phyloP scores from a whole-genome alignment of 441 rosid species.

The Corymbia citriodora region DNA sequence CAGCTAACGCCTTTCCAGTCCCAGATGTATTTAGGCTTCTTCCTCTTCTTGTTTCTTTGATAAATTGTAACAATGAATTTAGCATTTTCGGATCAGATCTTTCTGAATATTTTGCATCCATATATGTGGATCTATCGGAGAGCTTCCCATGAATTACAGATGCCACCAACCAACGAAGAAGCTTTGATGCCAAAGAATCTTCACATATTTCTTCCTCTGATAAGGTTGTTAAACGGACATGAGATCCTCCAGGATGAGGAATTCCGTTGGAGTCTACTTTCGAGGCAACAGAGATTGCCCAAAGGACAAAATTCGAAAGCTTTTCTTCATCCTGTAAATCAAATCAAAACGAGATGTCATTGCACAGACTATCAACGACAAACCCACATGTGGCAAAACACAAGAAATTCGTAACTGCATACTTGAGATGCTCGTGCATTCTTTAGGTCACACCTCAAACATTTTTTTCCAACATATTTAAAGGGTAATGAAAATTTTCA shows the following conservation, averaged over 20 bases:
- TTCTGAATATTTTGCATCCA: conserved; percentile 16
- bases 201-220: conserved; percentile 30
- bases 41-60: conserved; percentile 21
- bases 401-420: background rate
- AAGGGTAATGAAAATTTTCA: background rate
- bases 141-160: conserved; percentile 65
- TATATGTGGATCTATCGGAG: conserved; percentile 22
- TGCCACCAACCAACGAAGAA: conserved; percentile 82
- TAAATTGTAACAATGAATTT: conserved; percentile 34
- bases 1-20: conserved; percentile 40
- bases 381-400: background rate
- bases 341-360: conserved; percentile 11
- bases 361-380: background rate
- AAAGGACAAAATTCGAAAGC: conserved; percentile 64
- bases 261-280: conserved; percentile 33
- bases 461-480: background rate
- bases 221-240: conserved; percentile 8
- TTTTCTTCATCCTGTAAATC: conserved; percentile 53
- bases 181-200: conserved; percentile 62
- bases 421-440: background rate
- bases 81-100: conserved; percentile 30
- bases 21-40: conserved; percentile 15
- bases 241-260: conserved; percentile 17
- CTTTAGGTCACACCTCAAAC: background rate
- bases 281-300: conserved; percentile 75